These are phyloP conservation scores for Umbelopsis sp. DNA, from an alignment of 192 early-diverging fungal genomes.

Conservation along the genomic window DNA sequence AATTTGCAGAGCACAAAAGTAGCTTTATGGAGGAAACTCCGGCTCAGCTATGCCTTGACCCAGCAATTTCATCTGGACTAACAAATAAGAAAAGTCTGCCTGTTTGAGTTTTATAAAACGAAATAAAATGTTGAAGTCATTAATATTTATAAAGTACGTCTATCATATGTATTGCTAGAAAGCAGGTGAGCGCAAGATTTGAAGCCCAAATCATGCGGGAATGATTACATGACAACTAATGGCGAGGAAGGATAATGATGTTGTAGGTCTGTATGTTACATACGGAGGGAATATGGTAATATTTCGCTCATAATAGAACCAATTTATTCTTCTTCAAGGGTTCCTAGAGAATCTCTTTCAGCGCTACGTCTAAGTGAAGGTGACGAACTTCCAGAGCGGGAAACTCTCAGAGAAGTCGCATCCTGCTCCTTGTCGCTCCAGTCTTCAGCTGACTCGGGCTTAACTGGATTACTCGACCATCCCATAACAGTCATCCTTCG, in stretches of 20 bases:
- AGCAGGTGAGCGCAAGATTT: too few relatives aligned
- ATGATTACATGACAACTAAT: too few relatives aligned
- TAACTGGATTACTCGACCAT: slow-evolving; percentile 19
- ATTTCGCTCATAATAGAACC: not conserved
- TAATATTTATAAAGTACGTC: not conserved
- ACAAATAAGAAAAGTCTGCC: too few relatives aligned
- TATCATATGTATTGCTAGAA: too few relatives aligned
- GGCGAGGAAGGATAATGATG: too few relatives aligned
- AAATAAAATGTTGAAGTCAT: not conserved
- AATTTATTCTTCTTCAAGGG: slow-evolving; percentile 4
- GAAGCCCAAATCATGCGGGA: too few relatives aligned
- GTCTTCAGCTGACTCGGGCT: not conserved
- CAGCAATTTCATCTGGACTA: too few relatives aligned
- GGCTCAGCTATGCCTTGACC: too few relatives aligned
- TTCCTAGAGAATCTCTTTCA: slow-evolving; percentile 19
- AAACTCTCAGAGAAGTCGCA: not conserved
- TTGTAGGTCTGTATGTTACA: too few relatives aligned
- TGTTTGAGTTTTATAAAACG: too few relatives aligned
- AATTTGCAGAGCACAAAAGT: not conserved
- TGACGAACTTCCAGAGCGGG: not conserved
- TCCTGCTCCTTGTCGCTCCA: not conserved
- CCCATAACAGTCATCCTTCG: slow-evolving; percentile 35
- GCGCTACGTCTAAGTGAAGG: slow-evolving; percentile 13
- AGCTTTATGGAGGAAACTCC: too few relatives aligned
- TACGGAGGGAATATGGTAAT: not conserved